Evolutionary conservation across 1,139 yeast species (phyloP).

Genomic region (Kluyveromyces sp.): DNA sequence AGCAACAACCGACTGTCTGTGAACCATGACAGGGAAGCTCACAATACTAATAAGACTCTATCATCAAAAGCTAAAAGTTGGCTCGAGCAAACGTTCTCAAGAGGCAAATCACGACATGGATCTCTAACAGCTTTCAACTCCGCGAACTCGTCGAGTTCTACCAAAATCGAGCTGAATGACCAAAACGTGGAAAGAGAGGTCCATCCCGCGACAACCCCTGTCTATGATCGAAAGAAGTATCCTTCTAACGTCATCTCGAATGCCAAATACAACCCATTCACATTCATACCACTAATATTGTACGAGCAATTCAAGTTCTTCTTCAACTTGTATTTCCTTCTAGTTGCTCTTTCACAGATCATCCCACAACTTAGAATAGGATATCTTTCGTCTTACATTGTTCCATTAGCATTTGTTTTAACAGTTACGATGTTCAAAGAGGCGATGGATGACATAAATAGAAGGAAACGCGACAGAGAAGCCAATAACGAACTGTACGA

Average conservation of each 20-base stretch:
- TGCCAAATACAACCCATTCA: constrained; percentile 85
- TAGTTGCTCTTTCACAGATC: constrained; percentile 91
- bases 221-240: constrained; percentile 35
- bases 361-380: constrained; percentile 92
- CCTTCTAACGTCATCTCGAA: constrained; percentile 84
- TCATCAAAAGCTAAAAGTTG: constrained; percentile 7
- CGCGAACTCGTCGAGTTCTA: constrained; percentile 10
- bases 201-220: constrained; percentile 36
- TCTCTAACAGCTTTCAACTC: constrained; percentile 1
- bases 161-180: constrained; percentile 30
- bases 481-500: constrained; percentile 80
- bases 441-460: constrained; percentile 85
- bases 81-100: constrained; percentile 4
- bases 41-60: constrained; percentile 8
- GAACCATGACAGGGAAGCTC: background rate
- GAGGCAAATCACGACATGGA: background rate
- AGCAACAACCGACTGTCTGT: constrained; percentile 1
- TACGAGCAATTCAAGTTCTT: constrained; percentile 97
- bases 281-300: constrained; percentile 81
- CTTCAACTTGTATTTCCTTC: constrained; percentile 81
- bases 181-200: constrained; percentile 35
- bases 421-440: constrained; percentile 93
- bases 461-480: constrained; percentile 84
- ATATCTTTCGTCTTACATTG: constrained; percentile 83
- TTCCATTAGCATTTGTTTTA: constrained; percentile 88